Evolutionary conservation across 371 early-diverging fungal species (phyloP), one percentile per base, ranked within the genome.

Genomic region (Gilbertella persicaria): DNA sequence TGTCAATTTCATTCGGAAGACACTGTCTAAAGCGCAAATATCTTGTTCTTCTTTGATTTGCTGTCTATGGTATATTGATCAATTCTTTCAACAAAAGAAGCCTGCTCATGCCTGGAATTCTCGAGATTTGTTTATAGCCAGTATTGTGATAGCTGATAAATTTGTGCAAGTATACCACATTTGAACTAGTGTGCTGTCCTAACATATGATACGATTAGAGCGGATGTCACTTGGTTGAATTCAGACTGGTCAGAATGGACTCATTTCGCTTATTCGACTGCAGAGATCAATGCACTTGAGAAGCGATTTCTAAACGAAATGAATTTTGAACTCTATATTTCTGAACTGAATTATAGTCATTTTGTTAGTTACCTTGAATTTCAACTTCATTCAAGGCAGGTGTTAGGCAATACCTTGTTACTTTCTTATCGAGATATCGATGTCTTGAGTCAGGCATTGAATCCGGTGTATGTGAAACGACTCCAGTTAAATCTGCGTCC

Each of bases 181-280:
- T 20, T 35, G 25, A 49, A 10, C 24, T 49, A 25, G 29, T 43
- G 25, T 50, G 16, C 29, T 56, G 58, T 48, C 62, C 59, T 29
- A 62, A 72, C 57, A 69, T 69, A 26, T 63, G 62, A 25, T 58
- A 46, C 48, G n/a, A n/a, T n/a, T 38, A 73, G 73, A 29, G 66
- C 71, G 17, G 82, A 80, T 56, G 67, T 77, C 21, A 82, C 84
- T 0, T 86, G 75, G 62, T 60, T 82, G 5, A 83, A 84, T 59
- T 61, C 67, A 3, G 85, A 84, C 44, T 86, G 85, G 86, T 71
- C 74, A 37, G 78, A 79, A 30, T 78, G 75, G 52, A 78, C 81
- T 6, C 63, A 71, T 5, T 69, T 68, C 35, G 60, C 64, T 5
- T 85, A 80, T 53, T 60, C 71, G 5, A 69, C 58, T 13, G 28